Evolutionary conservation across 1,284 basidiomycete species (phyloP), one percentile per base, ranked within the genome.

Genomic region (Papiliotrema nemorosa): DNA sequence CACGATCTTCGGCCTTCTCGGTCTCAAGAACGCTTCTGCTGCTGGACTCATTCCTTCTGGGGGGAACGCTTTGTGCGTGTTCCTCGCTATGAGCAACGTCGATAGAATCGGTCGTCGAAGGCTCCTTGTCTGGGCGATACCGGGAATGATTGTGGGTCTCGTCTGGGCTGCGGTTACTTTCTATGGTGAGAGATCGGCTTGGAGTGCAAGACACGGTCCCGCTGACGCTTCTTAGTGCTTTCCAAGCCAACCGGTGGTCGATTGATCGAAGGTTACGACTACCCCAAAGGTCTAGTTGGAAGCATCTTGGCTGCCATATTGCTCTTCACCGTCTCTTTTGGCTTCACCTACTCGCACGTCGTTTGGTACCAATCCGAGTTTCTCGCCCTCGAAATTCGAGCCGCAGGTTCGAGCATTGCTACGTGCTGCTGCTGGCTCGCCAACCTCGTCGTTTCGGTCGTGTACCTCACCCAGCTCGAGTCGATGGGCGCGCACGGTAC

Each of bases 301-400:
- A 56, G 64, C 47, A 56, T 73, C 33, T 56, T 70, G 26, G 67
- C 64, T 21, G 63, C 63, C 43, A 57, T 62, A 40, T 66, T 73
- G 18, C 47, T 70, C 25, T 72, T 67, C 49, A 59, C 66, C 26
- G 50, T 55, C 26, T 59, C 60, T 21, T 75, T 70, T 47, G 72
- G 69, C 18, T 43, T 60, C 16, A 62, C 66, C 31, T 62, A 69
- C 26, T 63, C 64, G 14, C 68, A 70, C 48, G 56, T 74, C 6
- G 62, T 63, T 16, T 74, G 72, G 70, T 66, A 65, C 45, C 56
- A 58, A 39, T 55, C 57, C 34, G 71, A 73, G 46, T 66, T 68
- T 56, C 59, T 68, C 37, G 54, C 63, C 5, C 63, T 69, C 22
- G 63, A 72, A 49, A 66, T 67, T 13, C 59, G 71, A 20, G 66